Evolutionary conservation across 257 asterid genomes (phyloP), one percentile per base, ranked within the genome.

Genomic region (Scutellaria minor): DNA sequence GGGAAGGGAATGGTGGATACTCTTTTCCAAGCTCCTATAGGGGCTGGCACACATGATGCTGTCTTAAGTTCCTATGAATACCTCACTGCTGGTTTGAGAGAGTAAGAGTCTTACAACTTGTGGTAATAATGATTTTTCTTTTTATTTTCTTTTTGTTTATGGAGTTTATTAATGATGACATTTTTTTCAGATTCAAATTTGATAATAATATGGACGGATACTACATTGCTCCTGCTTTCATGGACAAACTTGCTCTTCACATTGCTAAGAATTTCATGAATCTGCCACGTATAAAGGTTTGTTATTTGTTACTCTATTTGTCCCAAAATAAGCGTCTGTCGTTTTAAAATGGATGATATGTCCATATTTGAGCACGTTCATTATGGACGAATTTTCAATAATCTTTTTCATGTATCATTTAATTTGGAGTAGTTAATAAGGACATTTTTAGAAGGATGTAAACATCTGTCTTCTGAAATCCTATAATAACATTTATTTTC

Each of bases 151-250:
- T 9, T 9, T 61, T 7, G 0, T 9, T 61, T 7, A 0, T 20
- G 9, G 5, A 56, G 1, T 7, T 48, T 27, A 37, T 40, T 15
- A 27, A 39, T 51, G 40, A 52, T 70, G 37, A 14, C 37, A 27
- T 1, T 12, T 62, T 18, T 35, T 27, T 20, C 72, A 80, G 87
- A 46, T 83, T 66, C 37, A 41, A 72, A 20, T 75, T 80, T 51
- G 89, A 82, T 77, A 82, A 85, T 75, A 63, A 13, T 14, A 75
- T 85, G 84, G 9, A 54, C 24, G 87, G 87, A 44, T 76, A 60
- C 71, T 85, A 85, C 82, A 85, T 85, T 22, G 89, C 89, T 10
- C 89, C 87, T n/a, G 84, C 79, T 0, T 85, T 85, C 82, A 82
- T 82, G 83, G 87, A 82, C 83, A 84, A 84, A 65, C 78, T 84